Conservation (phyloP, 2,329 filamentous ascomycete species). For the Ceratocystis variospora region DNA sequence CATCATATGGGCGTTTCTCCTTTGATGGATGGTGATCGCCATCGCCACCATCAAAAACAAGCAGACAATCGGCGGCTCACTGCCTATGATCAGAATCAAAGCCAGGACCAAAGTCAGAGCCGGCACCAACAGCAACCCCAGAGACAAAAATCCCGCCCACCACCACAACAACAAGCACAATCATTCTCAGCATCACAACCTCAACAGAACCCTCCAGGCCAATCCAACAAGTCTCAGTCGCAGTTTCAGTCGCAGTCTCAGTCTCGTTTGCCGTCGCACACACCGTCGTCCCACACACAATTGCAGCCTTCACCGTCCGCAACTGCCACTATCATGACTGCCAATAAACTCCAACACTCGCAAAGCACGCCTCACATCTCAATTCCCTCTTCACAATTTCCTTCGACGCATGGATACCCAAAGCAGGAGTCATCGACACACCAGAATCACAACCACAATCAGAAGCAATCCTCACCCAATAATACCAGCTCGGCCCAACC, state of each 20-base stretch:
- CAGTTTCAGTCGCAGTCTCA: neutral
- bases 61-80: slow-evolving; percentile 11
- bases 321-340: neutral
- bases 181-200: neutral
- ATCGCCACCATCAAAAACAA: slow-evolving; percentile 5
- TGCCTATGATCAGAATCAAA: slow-evolving; percentile 1
- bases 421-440: neutral
- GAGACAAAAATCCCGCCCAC: neutral
- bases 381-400: slow-evolving; percentile 3
- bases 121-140: neutral
- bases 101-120: neutral
- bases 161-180: neutral
- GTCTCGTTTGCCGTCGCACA: slow-evolving; percentile 1
- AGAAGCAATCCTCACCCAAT: neutral
- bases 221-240: neutral
- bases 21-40: neutral
- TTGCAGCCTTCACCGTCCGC: neutral
- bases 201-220: neutral
- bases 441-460: neutral
- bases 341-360: slow-evolving; percentile 13
- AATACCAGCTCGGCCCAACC: neutral
- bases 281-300: neutral
- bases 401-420: neutral
- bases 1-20: slow-evolving; percentile 12
- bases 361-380: slow-evolving; percentile 17